These are phyloP conservation scores for Phytophthora melonis DNA, from an alignment of 352 stramenopile species.

Conservation along the genomic window DNA sequence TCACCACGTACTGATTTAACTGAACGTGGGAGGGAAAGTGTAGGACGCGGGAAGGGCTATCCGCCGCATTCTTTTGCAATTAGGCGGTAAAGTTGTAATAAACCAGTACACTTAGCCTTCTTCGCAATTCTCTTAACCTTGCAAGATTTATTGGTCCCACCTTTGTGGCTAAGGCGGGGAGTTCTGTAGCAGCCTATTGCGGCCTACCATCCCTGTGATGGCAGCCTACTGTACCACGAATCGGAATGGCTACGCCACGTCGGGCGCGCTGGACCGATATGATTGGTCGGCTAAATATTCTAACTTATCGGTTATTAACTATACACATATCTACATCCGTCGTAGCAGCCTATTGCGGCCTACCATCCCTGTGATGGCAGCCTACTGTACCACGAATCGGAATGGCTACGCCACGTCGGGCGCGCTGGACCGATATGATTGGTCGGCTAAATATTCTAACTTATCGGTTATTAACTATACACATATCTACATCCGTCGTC, in stretches of 20 bases:
- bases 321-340: neutral
- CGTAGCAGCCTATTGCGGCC: neutral
- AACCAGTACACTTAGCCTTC: too few species aligned
- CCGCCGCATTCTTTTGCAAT: too few species aligned
- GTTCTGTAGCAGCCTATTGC: neutral
- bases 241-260: neutral
- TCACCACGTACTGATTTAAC: too few species aligned
- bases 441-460: neutral
- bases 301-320: neutral
- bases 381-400: neutral
- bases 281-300: neutral
- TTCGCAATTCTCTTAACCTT: too few species aligned
- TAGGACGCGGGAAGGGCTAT: too few species aligned
- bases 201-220: neutral
- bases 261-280: slow-evolving; percentile 13
- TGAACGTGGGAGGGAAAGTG: too few species aligned
- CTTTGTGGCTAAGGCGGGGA: too few species aligned
- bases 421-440: slow-evolving; percentile 7
- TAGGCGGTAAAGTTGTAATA: too few species aligned
- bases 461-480: neutral
- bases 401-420: slow-evolving; percentile 8
- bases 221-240: neutral
- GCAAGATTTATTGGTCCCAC: too few species aligned
- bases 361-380: neutral
- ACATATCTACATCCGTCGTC: neutral